Conservation (phyloP, 208 protist species). For the Acanthamoeba divionensis region DNA sequence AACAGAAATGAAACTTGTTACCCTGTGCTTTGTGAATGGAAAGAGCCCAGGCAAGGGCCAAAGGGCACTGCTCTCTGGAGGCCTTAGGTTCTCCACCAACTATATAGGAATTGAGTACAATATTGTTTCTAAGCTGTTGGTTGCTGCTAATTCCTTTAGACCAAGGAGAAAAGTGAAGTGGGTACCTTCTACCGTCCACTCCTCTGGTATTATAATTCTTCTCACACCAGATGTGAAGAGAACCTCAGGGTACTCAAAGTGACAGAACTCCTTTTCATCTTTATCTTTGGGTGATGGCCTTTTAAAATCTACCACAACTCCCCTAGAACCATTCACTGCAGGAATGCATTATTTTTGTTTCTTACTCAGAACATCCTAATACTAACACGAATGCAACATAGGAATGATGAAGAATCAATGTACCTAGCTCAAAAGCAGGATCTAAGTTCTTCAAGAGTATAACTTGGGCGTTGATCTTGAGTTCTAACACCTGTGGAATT, state of each 20-base stretch:
- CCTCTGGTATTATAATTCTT: neutral
- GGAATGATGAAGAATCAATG: too few relatives aligned
- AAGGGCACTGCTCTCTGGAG: conserved; percentile 80
- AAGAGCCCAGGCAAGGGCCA: conserved; percentile 92
- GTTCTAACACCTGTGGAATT: too few relatives aligned
- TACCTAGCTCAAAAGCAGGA: neutral
- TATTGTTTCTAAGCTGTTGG: too few relatives aligned
- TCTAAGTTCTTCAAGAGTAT: conserved; percentile 58
- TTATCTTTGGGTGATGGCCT: neutral
- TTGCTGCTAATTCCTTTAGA: neutral
- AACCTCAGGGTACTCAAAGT: conserved; percentile 25
- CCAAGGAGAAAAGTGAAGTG: neutral
- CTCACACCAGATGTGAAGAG: neutral
- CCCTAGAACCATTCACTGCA: conserved; percentile 66
- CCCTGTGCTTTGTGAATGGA: conserved; percentile 96
- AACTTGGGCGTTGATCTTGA: conserved; percentile 76
- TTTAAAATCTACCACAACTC: conserved; percentile 56
- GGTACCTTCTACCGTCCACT: neutral
- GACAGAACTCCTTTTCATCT: neutral
- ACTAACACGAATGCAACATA: neutral
- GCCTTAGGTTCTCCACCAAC: neutral
- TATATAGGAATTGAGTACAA: too few relatives aligned
- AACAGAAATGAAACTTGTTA: conserved; percentile 70
- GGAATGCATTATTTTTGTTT: neutral
- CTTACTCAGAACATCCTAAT: neutral